Base-by-base conservation (phyloP, 2,329 filamentous ascomycete species). In the Alternaria arborescens region DNA sequence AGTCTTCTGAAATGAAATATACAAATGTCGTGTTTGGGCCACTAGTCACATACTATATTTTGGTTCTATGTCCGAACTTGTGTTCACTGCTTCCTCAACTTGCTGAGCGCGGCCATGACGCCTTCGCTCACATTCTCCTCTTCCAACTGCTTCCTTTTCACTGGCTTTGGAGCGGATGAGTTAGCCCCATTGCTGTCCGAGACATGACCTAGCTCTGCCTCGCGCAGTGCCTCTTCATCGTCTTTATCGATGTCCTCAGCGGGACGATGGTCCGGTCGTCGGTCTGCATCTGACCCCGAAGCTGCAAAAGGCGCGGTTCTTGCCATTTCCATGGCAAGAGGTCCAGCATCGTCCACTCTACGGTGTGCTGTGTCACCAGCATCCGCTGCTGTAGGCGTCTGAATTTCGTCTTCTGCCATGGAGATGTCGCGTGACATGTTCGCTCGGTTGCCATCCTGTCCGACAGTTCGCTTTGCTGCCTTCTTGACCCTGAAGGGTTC, bases 401-500 rank as follows among this genome's bases (percentile, higher is more conserved):
- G 60, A 22, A 44, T 56, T 24, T 72, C 72, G 14, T 55, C 69
- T 47, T 76, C 75, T 42, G 68, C 70, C 50, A 61, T 64, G 18
- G 74, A 73, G 7, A 66, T 56, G n/a, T 72, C 70, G 26, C 67
- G 69, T 26, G 74, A 72, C 28, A 74, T 53, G 1, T 64, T 68
- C 41, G 58, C 60, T 41, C 60, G 63, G 22, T 65, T 74, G 43
- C 72, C 73, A 43, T 80, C 77, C n/a, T 73, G 74, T 40, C 64
- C 71, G 14, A 82, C 65, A n/a, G 79, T 82, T 40, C 83, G 77
- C 66, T 82, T 91, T n/a, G 85, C 87, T 2, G 91, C 87, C 71
- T 90, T 91, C 70, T 89, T 88, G 5, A 90, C 88, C 59, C 92
- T 83, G 71, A 98, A 97, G 0, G 93, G 92, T 78, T 97, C 93